These are phyloP conservation scores for Dalbergia cochinchinensis DNA, from an alignment of 306 rosid genomes.

Conservation along the genomic window DNA sequence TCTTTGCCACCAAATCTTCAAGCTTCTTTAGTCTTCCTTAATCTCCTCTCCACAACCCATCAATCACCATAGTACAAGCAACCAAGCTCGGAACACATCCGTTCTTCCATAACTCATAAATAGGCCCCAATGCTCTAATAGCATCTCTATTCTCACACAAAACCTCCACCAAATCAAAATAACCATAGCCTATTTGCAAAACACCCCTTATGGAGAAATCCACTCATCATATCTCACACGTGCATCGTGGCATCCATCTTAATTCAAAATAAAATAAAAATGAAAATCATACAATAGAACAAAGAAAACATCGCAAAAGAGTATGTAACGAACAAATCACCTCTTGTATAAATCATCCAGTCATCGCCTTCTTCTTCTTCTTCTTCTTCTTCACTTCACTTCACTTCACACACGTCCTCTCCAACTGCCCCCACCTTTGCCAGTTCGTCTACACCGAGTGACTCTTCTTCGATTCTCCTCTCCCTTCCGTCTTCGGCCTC, in stretches of 20 bases:
- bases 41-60: slow-evolving; percentile 63
- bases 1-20: slow-evolving; percentile 58
- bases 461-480: too few species aligned
- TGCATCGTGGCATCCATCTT: slow-evolving; percentile 46
- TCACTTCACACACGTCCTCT: too few species aligned
- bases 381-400: too few species aligned
- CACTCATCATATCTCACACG: slow-evolving; percentile 50
- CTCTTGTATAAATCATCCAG: too few species aligned
- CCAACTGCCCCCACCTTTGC: too few species aligned
- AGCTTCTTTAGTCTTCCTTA: slow-evolving; percentile 58
- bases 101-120: slow-evolving; percentile 67
- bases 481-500: too few species aligned
- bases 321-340: too few species aligned
- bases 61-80: slow-evolving; percentile 72
- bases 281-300: too few species aligned
- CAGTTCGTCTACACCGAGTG: too few species aligned
- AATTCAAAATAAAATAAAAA: too few species aligned
- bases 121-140: slow-evolving; percentile 56
- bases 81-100: slow-evolving; percentile 71
- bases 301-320: too few species aligned
- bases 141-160: slow-evolving; percentile 64
- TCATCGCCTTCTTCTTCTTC: too few species aligned
- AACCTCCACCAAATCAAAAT: slow-evolving; percentile 61
- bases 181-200: slow-evolving; percentile 75
- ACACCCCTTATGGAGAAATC: slow-evolving; percentile 66